Evolutionary conservation across 768 basidiomycete species (phyloP).

Genomic region (Sarcodon aspratus): DNA sequence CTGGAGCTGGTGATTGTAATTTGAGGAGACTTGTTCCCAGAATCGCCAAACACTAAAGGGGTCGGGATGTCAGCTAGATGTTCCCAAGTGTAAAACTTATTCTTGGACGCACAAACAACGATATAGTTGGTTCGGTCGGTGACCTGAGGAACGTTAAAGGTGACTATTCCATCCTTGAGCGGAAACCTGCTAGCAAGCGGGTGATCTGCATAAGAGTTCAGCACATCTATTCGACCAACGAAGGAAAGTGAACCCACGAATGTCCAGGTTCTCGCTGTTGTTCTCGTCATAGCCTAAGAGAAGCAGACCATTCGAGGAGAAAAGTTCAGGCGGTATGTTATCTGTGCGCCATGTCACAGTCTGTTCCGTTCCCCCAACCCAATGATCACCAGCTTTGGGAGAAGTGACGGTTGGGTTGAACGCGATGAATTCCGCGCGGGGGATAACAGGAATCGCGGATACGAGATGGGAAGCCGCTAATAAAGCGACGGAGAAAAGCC

Average conservation of each 20-base stretch:
- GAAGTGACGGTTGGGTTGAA: conserved; percentile 29
- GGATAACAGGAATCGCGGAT: conserved; percentile 14
- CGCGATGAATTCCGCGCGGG: conserved; percentile 23
- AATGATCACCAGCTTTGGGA: conserved; percentile 22
- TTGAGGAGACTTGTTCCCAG: conserved; percentile 22
- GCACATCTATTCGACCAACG: neutral
- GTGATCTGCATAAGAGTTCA: conserved; percentile 18
- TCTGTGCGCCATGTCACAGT: conserved; percentile 32
- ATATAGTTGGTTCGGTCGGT: conserved; percentile 28
- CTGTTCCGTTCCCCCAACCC: conserved; percentile 25
- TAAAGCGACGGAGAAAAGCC: conserved; percentile 21
- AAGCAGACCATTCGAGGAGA: conserved; percentile 25
- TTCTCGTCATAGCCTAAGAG: conserved; percentile 31
- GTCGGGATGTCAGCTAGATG: neutral
- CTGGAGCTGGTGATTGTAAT: conserved; percentile 14
- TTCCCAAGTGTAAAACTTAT: neutral
- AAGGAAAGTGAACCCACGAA: conserved; percentile 22
- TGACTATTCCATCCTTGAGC: conserved; percentile 24
- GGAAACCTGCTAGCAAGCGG: conserved; percentile 32
- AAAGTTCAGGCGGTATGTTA: conserved; percentile 25
- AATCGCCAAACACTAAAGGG: conserved; percentile 35
- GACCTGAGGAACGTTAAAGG: conserved; percentile 28
- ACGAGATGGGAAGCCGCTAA: conserved; percentile 14
- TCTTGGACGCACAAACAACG: conserved; percentile 27
- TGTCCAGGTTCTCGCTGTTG: conserved; percentile 37